A percentile compares a stretch with the other conserved stretches of the same genome.
These are phyloP conservation scores for Zymoseptoria brevis DNA, from an alignment of 2,329 filamentous ascomycete genomes.

Conservation along the genomic window DNA sequence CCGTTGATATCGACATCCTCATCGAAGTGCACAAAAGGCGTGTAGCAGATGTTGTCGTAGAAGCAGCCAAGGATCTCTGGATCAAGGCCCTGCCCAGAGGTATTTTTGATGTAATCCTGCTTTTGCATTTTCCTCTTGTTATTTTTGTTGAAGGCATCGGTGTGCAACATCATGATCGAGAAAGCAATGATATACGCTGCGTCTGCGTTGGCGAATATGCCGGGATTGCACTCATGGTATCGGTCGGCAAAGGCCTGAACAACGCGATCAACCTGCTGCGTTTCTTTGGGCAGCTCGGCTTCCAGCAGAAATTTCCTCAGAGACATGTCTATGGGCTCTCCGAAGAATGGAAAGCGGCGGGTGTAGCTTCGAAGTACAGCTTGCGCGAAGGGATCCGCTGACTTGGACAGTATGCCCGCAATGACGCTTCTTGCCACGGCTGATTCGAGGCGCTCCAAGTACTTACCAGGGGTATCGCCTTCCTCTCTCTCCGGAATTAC, in stretches of 20 bases:
- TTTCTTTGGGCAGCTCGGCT: slow-evolving; percentile 91
- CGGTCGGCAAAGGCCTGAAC: slow-evolving; percentile 90
- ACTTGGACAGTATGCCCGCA: slow-evolving; percentile 76
- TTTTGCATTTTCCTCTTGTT: slow-evolving; percentile 99
- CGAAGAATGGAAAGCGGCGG: slow-evolving; percentile 89
- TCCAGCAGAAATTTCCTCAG: slow-evolving; percentile 94
- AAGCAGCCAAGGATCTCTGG: slow-evolving; percentile 92
- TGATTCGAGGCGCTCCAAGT: slow-evolving; percentile 75
- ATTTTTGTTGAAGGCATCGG: slow-evolving; percentile 99
- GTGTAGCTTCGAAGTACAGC: slow-evolving; percentile 89
- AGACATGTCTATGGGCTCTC: slow-evolving; percentile 96
- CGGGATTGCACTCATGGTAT: slow-evolving; percentile 97
- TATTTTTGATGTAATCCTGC: slow-evolving; percentile 89
- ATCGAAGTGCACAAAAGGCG: slow-evolving; percentile 95
- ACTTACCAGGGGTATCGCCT: slow-evolving; percentile 83
- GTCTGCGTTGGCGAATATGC: slow-evolving; percentile 82
- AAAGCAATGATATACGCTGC: slow-evolving; percentile 99
- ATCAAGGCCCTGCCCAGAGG: slow-evolving; percentile 80
- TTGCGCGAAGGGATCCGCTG: slow-evolving; percentile 72
- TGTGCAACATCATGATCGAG: slow-evolving; percentile 90
- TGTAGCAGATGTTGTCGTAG: slow-evolving; percentile 98
- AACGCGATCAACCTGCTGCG: slow-evolving; percentile 93
- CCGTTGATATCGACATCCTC: slow-evolving; percentile 78
- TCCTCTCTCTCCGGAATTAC: slow-evolving; percentile 72
- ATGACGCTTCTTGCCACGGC: slow-evolving; percentile 73